Percentiles rank a stretch among this genome's conserved stretches.
phyloP scores from a whole-genome alignment of 129 eudicot genomes.

The Pseudognaphalium luteoalbum region DNA sequence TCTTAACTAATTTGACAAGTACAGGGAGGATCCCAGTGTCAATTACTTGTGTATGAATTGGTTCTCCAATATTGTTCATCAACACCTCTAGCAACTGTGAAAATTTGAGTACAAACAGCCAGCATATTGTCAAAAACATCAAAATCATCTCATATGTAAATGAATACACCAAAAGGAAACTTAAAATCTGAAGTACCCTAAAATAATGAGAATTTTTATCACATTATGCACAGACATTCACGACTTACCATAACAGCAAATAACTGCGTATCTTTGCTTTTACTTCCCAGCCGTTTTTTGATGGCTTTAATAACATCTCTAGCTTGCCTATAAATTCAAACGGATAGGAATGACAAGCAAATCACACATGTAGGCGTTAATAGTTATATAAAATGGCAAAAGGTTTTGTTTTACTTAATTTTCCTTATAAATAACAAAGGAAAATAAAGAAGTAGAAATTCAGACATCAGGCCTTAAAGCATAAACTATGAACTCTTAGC shows the following conservation, averaged over 20 bases:
- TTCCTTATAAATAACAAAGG: not conserved
- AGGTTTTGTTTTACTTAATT: not conserved
- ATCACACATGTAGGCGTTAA: not conserved
- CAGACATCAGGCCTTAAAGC: not conserved
- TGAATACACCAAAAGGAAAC: not conserved
- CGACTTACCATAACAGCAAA: constrained; percentile 71
- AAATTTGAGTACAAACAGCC: constrained; percentile 1
- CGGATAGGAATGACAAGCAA: constrained; percentile 1
- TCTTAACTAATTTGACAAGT: constrained; percentile 92
- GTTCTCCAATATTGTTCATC: constrained; percentile 95
- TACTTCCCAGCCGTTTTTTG: constrained; percentile 85
- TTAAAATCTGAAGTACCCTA: not conserved
- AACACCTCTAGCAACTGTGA: constrained; percentile 84
- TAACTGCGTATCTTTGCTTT: constrained; percentile 67
- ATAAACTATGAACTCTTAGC: not conserved
- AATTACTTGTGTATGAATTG: constrained; percentile 88
- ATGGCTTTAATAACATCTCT: constrained; percentile 83
- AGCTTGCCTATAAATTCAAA: constrained; percentile 69
- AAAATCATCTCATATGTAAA: not conserved
- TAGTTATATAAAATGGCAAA: not conserved
- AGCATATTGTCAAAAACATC: constrained; percentile 14
- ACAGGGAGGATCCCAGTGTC: constrained; percentile 71
- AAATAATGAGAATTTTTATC: not conserved
- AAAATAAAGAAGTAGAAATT: not conserved
- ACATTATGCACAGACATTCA: not conserved